Base-by-base conservation (phyloP, 352 stramenopile species). In the Chrysophaeum taylorii region DNA sequence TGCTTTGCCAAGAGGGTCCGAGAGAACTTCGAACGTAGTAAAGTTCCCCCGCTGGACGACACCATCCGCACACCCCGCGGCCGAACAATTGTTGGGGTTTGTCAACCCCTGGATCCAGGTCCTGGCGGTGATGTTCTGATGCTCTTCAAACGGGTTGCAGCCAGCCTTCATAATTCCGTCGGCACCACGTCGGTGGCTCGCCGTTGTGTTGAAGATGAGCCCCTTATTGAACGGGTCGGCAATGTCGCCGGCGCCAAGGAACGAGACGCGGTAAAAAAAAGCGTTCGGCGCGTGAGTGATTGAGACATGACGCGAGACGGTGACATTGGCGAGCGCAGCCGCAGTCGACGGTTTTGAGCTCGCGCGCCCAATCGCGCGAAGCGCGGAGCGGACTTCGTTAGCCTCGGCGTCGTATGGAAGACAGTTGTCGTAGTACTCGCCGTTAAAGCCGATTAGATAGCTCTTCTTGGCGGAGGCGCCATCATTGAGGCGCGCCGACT, bases 11-110 rank as follows among this genome's bases (percentile, higher is more conserved):
- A 66, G 31, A 1, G 33, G 57, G 31, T 96, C 89, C 12, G 81
- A 82, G 14, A 73, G 76, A 9, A 95, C 87, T 78, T 91, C 80
- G 68, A 96, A 92, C 1, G 73, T 80, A 9, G 85, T 93, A 36
- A 96, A 93, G 57, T 92, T 78, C 7, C 89, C 89, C 48, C 91
- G 86, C 31, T 94, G 78, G 48, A 96, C 85, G 52, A 85, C 70
- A 0, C 91, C 91, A 64, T 89, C 80, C n/a, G 70, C 67, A 39
- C 79, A 83, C 62, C 75, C 67, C 29, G 74, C 31, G 31, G n/a
- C 38, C 33, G 68, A 54, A 35, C 64, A 69, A 53, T 72, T 67
- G 52, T 68, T 64, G 7, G 50, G 84, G 75, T 69, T 89, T 78
- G 41, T 89, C 76, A 35, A 81, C 5, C 81, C 79, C 35, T 85